Percentiles rank a stretch among this genome's conserved stretches.
Conservation (phyloP, 2,329 filamentous ascomycete genomes). For the Tolypocladium amazonense region DNA sequence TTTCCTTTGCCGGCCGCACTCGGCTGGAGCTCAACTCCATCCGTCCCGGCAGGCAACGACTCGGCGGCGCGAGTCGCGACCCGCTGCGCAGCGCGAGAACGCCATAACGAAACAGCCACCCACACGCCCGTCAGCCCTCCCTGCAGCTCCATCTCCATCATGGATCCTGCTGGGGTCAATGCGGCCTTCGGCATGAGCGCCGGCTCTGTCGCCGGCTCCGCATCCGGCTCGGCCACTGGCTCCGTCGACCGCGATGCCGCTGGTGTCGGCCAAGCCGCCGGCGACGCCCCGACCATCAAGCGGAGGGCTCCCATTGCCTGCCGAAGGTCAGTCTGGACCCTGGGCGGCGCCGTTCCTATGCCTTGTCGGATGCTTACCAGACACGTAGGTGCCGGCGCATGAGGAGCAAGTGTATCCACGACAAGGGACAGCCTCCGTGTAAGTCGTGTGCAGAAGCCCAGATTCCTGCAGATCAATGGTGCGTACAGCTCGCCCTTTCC, state of each 20-base stretch:
- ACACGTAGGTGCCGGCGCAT: constrained; percentile 40
- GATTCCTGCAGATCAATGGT: constrained; percentile 39
- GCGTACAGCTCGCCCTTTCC: constrained; percentile 10
- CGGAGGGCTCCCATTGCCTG: constrained; percentile 42
- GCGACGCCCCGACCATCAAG: constrained; percentile 23
- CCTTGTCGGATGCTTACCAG: background rate
- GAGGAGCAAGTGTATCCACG: constrained; percentile 45
- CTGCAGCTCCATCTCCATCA: background rate
- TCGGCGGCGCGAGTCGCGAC: background rate
- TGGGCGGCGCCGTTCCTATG: background rate
- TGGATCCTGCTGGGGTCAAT: constrained; percentile 4
- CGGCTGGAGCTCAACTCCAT: background rate
- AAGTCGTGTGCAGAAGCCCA: constrained; percentile 40
- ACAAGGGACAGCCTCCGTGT: constrained; percentile 37
- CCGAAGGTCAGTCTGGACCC: constrained; percentile 30
- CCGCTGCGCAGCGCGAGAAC: background rate
- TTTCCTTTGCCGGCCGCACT: background rate
- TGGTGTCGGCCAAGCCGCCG: constrained; percentile 3
- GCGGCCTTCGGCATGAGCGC: background rate
- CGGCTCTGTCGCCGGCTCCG: background rate
- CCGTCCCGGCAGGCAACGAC: background rate
- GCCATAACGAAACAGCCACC: background rate
- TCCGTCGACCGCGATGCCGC: constrained; percentile 1
- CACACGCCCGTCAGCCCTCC: background rate
- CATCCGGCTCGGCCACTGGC: constrained; percentile 1